Conservation (phyloP, 331 rosid species). For the Malus hybrid region DNA sequence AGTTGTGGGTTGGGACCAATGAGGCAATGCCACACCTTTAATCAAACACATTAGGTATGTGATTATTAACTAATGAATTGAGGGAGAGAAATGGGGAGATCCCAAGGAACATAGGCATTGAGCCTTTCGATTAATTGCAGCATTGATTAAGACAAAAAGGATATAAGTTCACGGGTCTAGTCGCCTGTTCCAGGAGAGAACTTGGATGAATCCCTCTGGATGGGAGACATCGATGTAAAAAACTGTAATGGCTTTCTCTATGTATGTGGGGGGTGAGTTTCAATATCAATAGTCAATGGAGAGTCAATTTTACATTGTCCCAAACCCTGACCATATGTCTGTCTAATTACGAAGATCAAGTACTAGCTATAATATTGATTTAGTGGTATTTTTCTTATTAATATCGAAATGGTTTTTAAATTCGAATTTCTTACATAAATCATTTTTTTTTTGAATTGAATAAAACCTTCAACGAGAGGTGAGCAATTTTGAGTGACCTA, state of each 20-base stretch:
- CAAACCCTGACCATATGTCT: not conserved
- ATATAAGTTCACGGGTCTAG: slow-evolving; percentile 35
- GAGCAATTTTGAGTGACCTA: too few relatives aligned
- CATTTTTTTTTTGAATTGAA: too few relatives aligned
- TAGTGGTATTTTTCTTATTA: not conserved
- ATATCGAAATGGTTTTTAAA: not conserved
- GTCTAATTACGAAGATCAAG: too few relatives aligned
- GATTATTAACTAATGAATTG: not conserved
- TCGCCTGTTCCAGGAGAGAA: slow-evolving; percentile 27
- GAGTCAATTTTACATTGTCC: not conserved
- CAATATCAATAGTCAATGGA: slow-evolving; percentile 9
- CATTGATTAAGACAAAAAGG: slow-evolving; percentile 30
- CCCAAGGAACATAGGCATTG: slow-evolving; percentile 36
- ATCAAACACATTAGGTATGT: not conserved
- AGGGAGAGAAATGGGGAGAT: slow-evolving; percentile 34
- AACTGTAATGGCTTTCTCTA: not conserved
- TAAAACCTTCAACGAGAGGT: too few relatives aligned
- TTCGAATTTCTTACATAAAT: too few relatives aligned
- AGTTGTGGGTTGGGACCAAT: not conserved
- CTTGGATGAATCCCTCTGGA: slow-evolving; percentile 22
- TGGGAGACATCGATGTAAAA: slow-evolving; percentile 6
- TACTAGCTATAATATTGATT: too few relatives aligned
- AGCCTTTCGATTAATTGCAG: slow-evolving; percentile 20
- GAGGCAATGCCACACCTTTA: not conserved
- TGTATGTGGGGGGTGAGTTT: not conserved